Evolutionary conservation across 1,284 basidiomycete genomes (phyloP).

Genomic region (Fomitopsis palustris): DNA sequence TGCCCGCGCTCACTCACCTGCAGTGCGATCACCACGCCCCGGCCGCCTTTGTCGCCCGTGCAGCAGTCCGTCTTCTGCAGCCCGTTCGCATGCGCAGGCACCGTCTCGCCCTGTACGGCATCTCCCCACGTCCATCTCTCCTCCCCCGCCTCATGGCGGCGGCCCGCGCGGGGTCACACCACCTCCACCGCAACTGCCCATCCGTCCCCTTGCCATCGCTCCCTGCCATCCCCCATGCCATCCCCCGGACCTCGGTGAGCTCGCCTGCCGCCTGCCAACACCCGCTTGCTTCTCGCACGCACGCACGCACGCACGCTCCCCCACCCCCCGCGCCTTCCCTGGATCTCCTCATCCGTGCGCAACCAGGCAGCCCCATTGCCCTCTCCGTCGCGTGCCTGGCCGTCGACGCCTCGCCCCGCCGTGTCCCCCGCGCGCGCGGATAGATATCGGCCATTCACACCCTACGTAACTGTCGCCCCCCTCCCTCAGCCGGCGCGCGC

Average conservation of each 20-base stretch:
- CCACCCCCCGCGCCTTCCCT: not conserved
- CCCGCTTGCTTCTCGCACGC: not conserved
- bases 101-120: not conserved
- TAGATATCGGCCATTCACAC: constrained; percentile 20
- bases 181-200: not conserved
- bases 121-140: not conserved
- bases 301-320: not conserved
- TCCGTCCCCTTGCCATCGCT: not conserved
- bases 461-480: constrained; percentile 9
- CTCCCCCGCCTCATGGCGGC: not conserved
- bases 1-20: not conserved
- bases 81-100: not conserved
- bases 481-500: constrained; percentile 5
- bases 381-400: not conserved
- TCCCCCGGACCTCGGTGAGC: not conserved
- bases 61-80: not conserved
- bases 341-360: not conserved
- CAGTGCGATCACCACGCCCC: not conserved
- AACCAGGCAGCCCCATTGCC: not conserved
- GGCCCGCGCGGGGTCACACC: not conserved
- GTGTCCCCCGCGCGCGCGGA: constrained; percentile 6
- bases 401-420: not conserved
- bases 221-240: not conserved
- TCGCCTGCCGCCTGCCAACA: not conserved
- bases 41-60: not conserved